Evolutionary conservation across 257 asterid genomes (phyloP).

Genomic region (Perilla frutescens): DNA sequence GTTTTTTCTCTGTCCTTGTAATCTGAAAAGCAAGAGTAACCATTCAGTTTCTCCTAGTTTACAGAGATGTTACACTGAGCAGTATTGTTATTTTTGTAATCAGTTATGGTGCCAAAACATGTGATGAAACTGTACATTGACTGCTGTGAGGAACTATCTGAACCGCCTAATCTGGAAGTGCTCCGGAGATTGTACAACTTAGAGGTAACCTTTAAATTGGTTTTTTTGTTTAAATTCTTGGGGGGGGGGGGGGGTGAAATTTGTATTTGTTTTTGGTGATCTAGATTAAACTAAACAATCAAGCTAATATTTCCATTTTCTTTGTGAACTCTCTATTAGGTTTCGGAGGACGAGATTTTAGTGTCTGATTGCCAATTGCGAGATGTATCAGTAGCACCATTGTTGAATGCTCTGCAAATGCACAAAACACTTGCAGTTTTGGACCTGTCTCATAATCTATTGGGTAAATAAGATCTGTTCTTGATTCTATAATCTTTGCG

Average conservation of each 20-base stretch:
- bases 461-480: constrained; percentile 56
- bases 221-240: neutral
- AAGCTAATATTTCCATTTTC: constrained; percentile 21
- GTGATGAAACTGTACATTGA: constrained; percentile 80
- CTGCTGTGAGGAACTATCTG: constrained; percentile 68
- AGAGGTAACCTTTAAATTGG: constrained; percentile 56
- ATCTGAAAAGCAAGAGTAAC: constrained; percentile 6
- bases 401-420: constrained; percentile 74
- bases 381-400: constrained; percentile 80
- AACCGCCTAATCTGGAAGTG: constrained; percentile 71
- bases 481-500: constrained; percentile 28
- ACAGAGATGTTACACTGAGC: constrained; percentile 19
- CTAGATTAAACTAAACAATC: constrained; percentile 16
- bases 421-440: constrained; percentile 81
- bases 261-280: neutral
- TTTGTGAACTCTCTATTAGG: constrained; percentile 54
- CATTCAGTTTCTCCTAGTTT: constrained; percentile 16
- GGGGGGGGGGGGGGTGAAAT: neutral
- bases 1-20: neutral
- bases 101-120: constrained; percentile 84
- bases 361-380: constrained; percentile 85
- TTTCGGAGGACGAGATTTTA: constrained; percentile 81
- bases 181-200: constrained; percentile 73
- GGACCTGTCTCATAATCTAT: constrained; percentile 89
- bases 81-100: constrained; percentile 34